phyloP scores from a whole-genome alignment of 2,329 filamentous ascomycete genomes.

The Fusarium domesticum region DNA sequence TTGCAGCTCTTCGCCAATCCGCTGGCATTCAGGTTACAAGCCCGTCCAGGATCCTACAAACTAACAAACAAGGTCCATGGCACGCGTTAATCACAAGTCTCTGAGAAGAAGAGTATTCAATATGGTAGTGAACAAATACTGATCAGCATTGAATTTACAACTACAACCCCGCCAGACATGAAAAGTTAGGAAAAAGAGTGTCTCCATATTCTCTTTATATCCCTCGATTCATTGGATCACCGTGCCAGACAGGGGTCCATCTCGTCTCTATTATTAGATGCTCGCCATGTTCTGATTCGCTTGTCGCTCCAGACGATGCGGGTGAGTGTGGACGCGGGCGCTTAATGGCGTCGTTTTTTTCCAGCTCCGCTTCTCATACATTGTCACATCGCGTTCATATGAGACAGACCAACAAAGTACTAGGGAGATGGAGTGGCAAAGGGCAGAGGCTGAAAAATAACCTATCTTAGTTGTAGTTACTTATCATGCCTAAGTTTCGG shows the following conservation, averaged over 20 bases:
- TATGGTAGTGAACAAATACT: too few relatives aligned
- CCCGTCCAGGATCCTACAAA: not conserved
- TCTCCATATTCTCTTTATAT: not conserved
- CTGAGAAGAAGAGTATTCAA: too few relatives aligned
- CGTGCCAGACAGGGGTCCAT: conserved; percentile 14
- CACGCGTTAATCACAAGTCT: not conserved
- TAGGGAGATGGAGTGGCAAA: too few relatives aligned
- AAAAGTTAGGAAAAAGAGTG: conserved; percentile 19
- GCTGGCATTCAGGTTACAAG: not conserved
- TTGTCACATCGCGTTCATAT: conserved; percentile 6
- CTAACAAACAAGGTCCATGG: not conserved
- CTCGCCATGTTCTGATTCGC: conserved; percentile 19
- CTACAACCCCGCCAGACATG: conserved; percentile 16
- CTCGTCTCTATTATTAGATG: conserved; percentile 27
- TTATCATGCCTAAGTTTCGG: too few relatives aligned
- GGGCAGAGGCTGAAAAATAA: conserved; percentile 2
- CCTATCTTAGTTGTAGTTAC: too few relatives aligned
- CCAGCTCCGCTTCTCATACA: not conserved
- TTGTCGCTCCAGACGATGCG: conserved; percentile 15
- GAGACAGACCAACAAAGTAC: conserved; percentile 5
- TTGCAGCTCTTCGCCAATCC: too few relatives aligned
- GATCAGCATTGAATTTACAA: too few relatives aligned
- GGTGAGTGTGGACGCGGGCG: conserved; percentile 26
- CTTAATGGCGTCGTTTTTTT: conserved; percentile 25
- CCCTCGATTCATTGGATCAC: conserved; percentile 1